phyloP scores from a whole-genome alignment of 345 rosid genomes.

The Syzygium aromaticum region DNA sequence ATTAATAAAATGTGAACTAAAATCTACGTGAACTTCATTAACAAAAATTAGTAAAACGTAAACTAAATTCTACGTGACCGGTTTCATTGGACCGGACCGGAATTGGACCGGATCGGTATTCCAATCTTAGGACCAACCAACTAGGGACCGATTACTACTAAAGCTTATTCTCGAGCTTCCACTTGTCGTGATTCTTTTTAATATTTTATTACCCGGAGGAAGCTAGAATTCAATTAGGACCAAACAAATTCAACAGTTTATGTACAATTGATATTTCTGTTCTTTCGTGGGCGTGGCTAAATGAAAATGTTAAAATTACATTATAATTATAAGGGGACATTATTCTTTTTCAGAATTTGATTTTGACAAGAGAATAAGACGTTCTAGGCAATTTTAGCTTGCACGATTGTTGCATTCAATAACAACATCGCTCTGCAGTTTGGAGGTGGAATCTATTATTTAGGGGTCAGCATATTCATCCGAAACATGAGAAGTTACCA shows the following conservation, averaged over 20 bases:
- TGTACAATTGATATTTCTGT: not conserved
- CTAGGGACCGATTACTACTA: no score
- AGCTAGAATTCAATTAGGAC: not conserved
- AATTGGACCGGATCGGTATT: no score
- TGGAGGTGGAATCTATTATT: not conserved
- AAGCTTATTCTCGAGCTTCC: not conserved
- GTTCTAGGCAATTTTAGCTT: not conserved
- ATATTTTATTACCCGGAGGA: not conserved
- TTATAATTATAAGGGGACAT: not conserved
- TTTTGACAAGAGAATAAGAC: not conserved
- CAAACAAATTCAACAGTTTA: not conserved
- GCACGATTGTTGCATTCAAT: not conserved
- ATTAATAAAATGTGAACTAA: no score
- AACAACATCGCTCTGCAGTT: not conserved
- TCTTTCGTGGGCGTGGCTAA: not conserved
- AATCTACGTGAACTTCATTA: no score
- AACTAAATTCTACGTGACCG: no score
- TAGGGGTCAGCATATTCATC: not conserved
- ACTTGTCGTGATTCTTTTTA: not conserved
- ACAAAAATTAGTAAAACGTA: no score
- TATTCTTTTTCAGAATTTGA: not conserved
- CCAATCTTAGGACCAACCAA: no score
- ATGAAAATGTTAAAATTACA: not conserved
- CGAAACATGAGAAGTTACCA: not conserved
- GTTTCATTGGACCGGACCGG: no score